Base-by-base conservation (phyloP, 2,329 filamentous ascomycete genomes). In the Falciphora oryzae region DNA sequence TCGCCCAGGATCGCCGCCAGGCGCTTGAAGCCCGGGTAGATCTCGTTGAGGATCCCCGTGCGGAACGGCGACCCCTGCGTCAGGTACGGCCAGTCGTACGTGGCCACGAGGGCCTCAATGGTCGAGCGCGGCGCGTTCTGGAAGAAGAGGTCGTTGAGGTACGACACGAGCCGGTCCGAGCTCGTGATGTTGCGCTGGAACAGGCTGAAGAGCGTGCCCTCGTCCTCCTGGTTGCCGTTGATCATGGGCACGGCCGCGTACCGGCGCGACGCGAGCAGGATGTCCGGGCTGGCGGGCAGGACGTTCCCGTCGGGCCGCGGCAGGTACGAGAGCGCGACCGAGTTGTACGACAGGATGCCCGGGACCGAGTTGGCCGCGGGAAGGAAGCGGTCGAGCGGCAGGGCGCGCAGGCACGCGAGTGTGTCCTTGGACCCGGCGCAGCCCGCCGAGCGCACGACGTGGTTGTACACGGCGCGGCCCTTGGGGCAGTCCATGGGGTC, bases 11-110 rank as follows among this genome's bases (percentile, higher is more conserved):
- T 84, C 50, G 91, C 90, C 2, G 89, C 87, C 0, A 92, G 78
- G 18, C 89, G 88, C 75, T 93, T 94, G 81, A 87, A 93, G 68
- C 91, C 84, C 0, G 91, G 89, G 72, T 91, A 93, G 71, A 86
- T 80, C 70, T 89, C 87, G 76, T 94, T 91, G n/a, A 89, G 68
- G 13, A 83, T 67, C 1, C 84, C 79, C 0, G 90, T 93, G 62
- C 86, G 81, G 80, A 91, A 93, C 1, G 91, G 91, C 2, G 87
- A 90, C 44, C 91, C 91, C 25, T 82, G 78, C 11, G 79, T 77
- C 27, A 81, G 73, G 29, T 79, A 77, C n/a, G 81, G 73, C 38
- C 38, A 44, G 2, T 84, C 81, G 72, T 94, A 95, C 0, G 83
- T 85, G 56, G 75, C 76, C 11, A 93, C 83, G 0, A 93, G 77